phyloP scores from a whole-genome alignment of 2,329 filamentous ascomycete genomes.

The Aureobasidium melanogenum region DNA sequence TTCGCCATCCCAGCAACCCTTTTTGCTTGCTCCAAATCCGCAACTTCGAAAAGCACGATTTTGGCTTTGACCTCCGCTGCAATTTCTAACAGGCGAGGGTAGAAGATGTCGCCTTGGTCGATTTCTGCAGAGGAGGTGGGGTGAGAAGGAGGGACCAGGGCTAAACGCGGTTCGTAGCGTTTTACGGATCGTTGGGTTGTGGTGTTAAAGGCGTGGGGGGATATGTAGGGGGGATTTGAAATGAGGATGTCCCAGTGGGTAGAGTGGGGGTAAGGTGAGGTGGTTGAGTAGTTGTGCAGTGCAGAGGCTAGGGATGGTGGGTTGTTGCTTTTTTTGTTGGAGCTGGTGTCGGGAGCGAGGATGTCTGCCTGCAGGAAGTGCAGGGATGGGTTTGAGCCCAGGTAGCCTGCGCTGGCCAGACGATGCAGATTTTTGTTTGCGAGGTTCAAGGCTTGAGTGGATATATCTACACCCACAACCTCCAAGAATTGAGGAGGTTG shows the following conservation, averaged over 20 bases:
- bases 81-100: slow-evolving; percentile 53
- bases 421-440: slow-evolving; percentile 49
- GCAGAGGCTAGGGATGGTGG: background rate
- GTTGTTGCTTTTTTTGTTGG: background rate
- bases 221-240: slow-evolving; percentile 90
- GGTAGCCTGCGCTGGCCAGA: background rate
- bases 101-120: slow-evolving; percentile 50
- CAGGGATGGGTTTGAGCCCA: background rate
- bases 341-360: slow-evolving; percentile 11
- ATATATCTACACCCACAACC: slow-evolving; percentile 68
- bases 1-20: slow-evolving; percentile 50
- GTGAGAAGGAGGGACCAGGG: slow-evolving; percentile 58
- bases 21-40: slow-evolving; percentile 57
- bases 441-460: slow-evolving; percentile 53
- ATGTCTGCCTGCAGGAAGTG: slow-evolving; percentile 30
- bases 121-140: background rate
- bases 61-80: slow-evolving; percentile 42
- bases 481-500: slow-evolving; percentile 27
- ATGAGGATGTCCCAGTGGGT: slow-evolving; percentile 53
- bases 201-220: slow-evolving; percentile 50
- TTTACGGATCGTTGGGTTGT: slow-evolving; percentile 67
- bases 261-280: background rate
- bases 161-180: slow-evolving; percentile 69
- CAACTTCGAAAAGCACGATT: slow-evolving; percentile 61
- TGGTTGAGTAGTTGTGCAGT: background rate